Evolutionary conservation across 768 basidiomycete genomes (phyloP), one percentile per base, ranked within the genome.

Genomic region (Candolleomyces aberdarensis): DNA sequence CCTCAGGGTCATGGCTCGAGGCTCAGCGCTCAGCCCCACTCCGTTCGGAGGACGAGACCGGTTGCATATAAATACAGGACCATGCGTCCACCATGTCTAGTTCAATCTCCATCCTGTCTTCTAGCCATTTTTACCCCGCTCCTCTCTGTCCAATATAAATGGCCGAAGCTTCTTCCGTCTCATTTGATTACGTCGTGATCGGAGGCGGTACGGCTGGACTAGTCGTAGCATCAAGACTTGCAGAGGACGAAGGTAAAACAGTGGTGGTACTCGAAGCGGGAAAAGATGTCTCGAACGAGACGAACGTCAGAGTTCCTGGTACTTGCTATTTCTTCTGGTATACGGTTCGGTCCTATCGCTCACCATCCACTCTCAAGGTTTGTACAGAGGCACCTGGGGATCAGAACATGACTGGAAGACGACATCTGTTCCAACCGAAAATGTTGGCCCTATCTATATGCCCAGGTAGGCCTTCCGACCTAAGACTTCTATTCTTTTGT

Each of bases 201-300:
- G 44, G 44, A 20, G 44, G 44, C 6, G 44, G 44, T 7, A 46
- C 44, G 6, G 44, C 44, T 20, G 44, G 44, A 17, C 44, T 46
- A 17, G 44, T 9, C 7, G 15, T 46, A 9, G 44, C 44, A 6
- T 17, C 44, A 9, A 46, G 44, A 14, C 44, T 46, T 14, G 44
- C 19, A 6, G 44, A 46, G 44, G 44, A 46, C 19, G 14, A 17
- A 1, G 15, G 6, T 17, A 46, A 14, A 20, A 46, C 44, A 3
- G 44, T 46, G 17, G 8, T 46, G 19, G 44, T 46, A 2, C 19
- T 46, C 3, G 44, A 46, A 20, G 44, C 44, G 3, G 44, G 44
- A 20, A 80, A 78, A 9, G 75, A 81, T 14, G 82, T 79, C 2
- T 63, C 75, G 15, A 70, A 71, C 20, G 76, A 74, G 1, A 80